These are phyloP conservation scores for Paraconiothyrium sp. DNA, from an alignment of 2,329 filamentous ascomycete species.

Conservation along the genomic window DNA sequence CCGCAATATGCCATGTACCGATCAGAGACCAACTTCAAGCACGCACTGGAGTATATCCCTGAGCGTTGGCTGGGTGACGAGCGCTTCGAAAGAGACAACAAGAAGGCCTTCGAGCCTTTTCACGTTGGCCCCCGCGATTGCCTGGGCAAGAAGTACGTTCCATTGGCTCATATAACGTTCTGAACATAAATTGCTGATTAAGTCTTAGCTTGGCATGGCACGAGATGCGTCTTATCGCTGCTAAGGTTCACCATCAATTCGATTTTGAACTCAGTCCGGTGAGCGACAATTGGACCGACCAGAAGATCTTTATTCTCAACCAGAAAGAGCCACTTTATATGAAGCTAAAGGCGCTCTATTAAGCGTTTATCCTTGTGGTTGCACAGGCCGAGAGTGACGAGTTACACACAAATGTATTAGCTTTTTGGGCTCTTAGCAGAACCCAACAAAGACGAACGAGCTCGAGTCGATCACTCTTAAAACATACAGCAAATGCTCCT, in stretches of 20 bases:
- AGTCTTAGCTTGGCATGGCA: slow-evolving; percentile 46
- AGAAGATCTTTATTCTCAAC: slow-evolving; percentile 17
- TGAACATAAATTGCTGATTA: slow-evolving; percentile 16
- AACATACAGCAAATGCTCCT: not conserved
- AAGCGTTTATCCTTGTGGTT: not conserved
- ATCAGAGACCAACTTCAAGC: slow-evolving; percentile 43
- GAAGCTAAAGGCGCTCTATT: slow-evolving; percentile 10
- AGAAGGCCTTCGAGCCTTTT: slow-evolving; percentile 55
- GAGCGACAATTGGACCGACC: slow-evolving; percentile 22
- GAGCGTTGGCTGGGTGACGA: slow-evolving; percentile 52
- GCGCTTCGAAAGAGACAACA: slow-evolving; percentile 39
- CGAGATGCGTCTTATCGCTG: slow-evolving; percentile 54
- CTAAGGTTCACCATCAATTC: slow-evolving; percentile 50
- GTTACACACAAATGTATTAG: not conserved
- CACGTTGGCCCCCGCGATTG: slow-evolving; percentile 54
- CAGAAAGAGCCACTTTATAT: slow-evolving; percentile 15
- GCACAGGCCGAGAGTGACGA: not conserved
- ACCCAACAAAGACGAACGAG: not conserved
- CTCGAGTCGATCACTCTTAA: not conserved
- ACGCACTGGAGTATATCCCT: slow-evolving; percentile 50
- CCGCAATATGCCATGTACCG: slow-evolving; percentile 26
- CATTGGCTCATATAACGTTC: not conserved
- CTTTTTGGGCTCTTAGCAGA: not conserved
- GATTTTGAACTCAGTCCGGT: slow-evolving; percentile 49
- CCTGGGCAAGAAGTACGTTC: slow-evolving; percentile 48